Percentiles rank a stretch among this genome's conserved stretches.
phyloP scores from a whole-genome alignment of 768 basidiomycete species.

The Suillus ampliporus region DNA sequence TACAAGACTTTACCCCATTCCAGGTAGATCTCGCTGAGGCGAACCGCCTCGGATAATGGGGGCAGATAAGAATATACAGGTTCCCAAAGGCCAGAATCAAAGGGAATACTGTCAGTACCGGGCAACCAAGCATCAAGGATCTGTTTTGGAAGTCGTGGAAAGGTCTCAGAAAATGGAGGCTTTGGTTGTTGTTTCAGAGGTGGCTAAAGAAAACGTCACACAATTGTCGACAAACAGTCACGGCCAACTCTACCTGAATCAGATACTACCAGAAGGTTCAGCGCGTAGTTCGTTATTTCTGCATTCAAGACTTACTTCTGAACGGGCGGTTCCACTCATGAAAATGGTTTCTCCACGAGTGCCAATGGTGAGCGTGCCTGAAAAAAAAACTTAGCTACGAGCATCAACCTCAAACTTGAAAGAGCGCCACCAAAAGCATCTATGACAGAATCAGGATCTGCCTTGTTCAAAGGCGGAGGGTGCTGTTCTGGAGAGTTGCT shows the following conservation, averaged over 20 bases:
- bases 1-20: conserved; percentile 66
- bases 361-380: conserved; percentile 66
- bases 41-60: conserved; percentile 60
- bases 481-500: conserved; percentile 14
- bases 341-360: conserved; percentile 58
- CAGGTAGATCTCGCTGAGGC: conserved; percentile 67
- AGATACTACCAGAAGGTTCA: conserved; percentile 50
- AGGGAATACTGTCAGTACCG: conserved; percentile 37
- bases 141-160: conserved; percentile 46
- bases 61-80: conserved; percentile 59
- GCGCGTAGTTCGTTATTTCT: background rate
- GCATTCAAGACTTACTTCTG: conserved; percentile 56
- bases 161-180: conserved; percentile 21
- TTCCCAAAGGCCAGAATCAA: conserved; percentile 42
- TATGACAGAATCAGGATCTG: conserved; percentile 50
- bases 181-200: conserved; percentile 25
- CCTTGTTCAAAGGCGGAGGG: conserved; percentile 14
- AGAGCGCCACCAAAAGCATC: conserved; percentile 52
- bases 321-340: conserved; percentile 68
- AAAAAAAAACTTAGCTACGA: conserved; percentile 5
- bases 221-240: background rate
- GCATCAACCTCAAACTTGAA: background rate
- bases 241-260: conserved; percentile 48
- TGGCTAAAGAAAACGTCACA: conserved; percentile 23
- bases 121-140: conserved; percentile 44